These are phyloP conservation scores for Lactarius quietus DNA, from an alignment of 768 basidiomycete species.

Conservation along the genomic window DNA sequence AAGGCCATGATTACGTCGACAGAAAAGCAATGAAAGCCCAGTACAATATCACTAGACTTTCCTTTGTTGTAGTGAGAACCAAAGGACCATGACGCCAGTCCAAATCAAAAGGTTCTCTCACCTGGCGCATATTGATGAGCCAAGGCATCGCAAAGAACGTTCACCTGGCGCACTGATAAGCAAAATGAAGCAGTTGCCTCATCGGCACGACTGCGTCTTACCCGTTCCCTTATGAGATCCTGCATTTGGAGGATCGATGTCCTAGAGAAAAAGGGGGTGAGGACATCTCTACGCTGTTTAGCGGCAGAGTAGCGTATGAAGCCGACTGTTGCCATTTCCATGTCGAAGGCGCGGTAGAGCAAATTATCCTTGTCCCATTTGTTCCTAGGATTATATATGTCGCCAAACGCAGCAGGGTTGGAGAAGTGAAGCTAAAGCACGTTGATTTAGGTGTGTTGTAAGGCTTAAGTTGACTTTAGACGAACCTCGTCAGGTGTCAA, in stretches of 20 bases:
- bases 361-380: constrained; percentile 14
- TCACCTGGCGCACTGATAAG: background rate
- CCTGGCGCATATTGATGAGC: background rate
- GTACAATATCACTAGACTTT: constrained; percentile 6
- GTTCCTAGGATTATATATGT: constrained; percentile 7
- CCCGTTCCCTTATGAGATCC: background rate
- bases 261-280: background rate
- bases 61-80: background rate
- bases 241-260: background rate
- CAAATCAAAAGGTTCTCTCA: background rate
- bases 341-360: constrained; percentile 6
- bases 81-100: background rate
- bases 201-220: background rate
- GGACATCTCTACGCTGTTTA: constrained; percentile 9
- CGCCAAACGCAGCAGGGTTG: constrained; percentile 4
- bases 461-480: background rate
- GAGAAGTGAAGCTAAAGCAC: background rate
- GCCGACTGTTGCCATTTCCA: background rate
- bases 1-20: background rate
- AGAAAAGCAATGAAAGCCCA: constrained; percentile 1
- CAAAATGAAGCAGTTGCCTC: background rate
- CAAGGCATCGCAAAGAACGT: constrained; percentile 1
- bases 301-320: constrained; percentile 9
- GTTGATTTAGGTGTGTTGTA: no score
- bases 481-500: constrained; percentile 8